phyloP scores from a whole-genome alignment of 495 filamentous ascomycete genomes.

The Monascus purpureus region DNA sequence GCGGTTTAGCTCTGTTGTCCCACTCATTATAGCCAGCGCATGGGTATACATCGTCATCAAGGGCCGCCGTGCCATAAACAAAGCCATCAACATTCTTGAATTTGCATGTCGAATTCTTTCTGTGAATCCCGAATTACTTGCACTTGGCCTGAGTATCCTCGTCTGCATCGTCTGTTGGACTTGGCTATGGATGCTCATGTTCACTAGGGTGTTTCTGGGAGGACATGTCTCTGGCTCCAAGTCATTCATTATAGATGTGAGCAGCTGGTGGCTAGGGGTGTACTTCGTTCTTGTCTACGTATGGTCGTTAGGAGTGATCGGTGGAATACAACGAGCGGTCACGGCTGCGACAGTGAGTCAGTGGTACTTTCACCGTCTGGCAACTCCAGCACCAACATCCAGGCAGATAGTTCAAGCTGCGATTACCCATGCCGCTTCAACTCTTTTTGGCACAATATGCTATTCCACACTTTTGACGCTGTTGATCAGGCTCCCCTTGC shows the following conservation, averaged over 20 bases:
- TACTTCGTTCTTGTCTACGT: conserved; percentile 90
- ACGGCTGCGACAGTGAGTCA: conserved; percentile 93
- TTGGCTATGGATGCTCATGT: conserved; percentile 95
- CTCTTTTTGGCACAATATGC: conserved; percentile 87
- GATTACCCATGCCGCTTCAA: conserved; percentile 60
- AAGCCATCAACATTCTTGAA: conserved; percentile 75
- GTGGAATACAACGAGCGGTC: conserved; percentile 76
- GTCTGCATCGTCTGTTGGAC: conserved; percentile 69
- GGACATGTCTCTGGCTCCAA: conserved; percentile 53
- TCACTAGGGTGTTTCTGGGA: conserved; percentile 82
- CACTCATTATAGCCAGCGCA: conserved; percentile 53
- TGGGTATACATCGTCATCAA: conserved; percentile 75
- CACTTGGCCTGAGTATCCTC: conserved; percentile 69
- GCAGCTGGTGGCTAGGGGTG: conserved; percentile 80
- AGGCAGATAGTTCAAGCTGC: conserved; percentile 71
- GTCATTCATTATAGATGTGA: conserved; percentile 65
- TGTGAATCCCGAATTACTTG: conserved; percentile 69
- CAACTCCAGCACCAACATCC: conserved; percentile 59
- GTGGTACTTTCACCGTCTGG: conserved; percentile 96
- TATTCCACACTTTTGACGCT: conserved; percentile 69
- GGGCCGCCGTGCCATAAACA: conserved; percentile 63
- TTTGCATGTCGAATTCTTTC: conserved; percentile 79
- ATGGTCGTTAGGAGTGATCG: conserved; percentile 79
- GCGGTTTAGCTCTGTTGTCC: conserved; percentile 73
- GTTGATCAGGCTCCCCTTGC: conserved; percentile 69